phyloP scores from a whole-genome alignment of 2,329 filamentous ascomycete genomes.

The Xylaria digitata region DNA sequence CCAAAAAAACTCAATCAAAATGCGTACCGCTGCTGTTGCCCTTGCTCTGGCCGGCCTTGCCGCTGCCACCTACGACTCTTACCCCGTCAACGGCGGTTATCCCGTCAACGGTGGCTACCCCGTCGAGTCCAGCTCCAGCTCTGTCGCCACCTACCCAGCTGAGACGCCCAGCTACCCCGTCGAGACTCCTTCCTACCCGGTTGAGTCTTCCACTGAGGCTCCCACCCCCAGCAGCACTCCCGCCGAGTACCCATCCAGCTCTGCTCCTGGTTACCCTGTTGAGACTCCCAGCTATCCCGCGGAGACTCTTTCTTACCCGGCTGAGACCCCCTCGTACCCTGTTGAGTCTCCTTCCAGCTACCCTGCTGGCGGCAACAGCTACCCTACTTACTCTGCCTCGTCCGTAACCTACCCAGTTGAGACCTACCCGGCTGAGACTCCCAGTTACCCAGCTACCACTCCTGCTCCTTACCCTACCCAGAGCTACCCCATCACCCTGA shows the following conservation, averaged over 20 bases:
- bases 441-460: slow-evolving; percentile 24
- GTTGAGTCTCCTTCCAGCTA: slow-evolving; percentile 21
- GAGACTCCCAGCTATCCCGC: slow-evolving; percentile 15
- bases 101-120: slow-evolving; percentile 34
- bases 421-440: slow-evolving; percentile 26
- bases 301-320: slow-evolving; percentile 19
- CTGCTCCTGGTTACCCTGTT: slow-evolving; percentile 30
- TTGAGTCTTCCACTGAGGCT: slow-evolving; percentile 10
- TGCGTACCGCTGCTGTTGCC: slow-evolving; percentile 38
- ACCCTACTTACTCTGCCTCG: slow-evolving; percentile 27
- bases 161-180: slow-evolving; percentile 20
- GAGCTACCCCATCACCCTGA: slow-evolving; percentile 37
- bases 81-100: slow-evolving; percentile 32
- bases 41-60: slow-evolving; percentile 38
- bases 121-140: slow-evolving; percentile 29
- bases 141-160: slow-evolving; percentile 4
- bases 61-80: slow-evolving; percentile 36
- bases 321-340: slow-evolving; percentile 25
- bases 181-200: slow-evolving; percentile 22
- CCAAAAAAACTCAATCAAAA: slow-evolving; percentile 36
- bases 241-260: slow-evolving; percentile 18
- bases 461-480: slow-evolving; percentile 34
- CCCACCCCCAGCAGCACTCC: slow-evolving; percentile 20
- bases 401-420: slow-evolving; percentile 21
- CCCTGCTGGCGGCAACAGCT: slow-evolving; percentile 25